Evolutionary conservation across 2,329 filamentous ascomycete genomes (phyloP), one percentile per base, ranked within the genome.

Genomic region (Verticillium albo-atrum): DNA sequence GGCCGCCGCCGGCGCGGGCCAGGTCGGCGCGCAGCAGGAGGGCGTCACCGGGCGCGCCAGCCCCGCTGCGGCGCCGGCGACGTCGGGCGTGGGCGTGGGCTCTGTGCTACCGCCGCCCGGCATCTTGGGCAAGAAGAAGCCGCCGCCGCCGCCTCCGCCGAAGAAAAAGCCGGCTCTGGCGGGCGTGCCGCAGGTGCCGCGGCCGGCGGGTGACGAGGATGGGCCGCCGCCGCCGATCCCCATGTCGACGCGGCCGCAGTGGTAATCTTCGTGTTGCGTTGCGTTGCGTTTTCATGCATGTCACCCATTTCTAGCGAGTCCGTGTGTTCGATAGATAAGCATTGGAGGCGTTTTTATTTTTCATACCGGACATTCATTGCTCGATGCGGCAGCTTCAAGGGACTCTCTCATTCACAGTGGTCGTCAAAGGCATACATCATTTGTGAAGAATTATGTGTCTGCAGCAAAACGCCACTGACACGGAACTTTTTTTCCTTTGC

Each of bases 151-250:
- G 9, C 79, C n/a, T n/a, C n/a, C 79, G 20, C 74, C 78, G 3
- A 84, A 82, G 72, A 85, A 82, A 73, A 83, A 81, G 67, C 74
- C 77, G 2, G 72, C 66, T 7, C 63, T 82, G 52, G 65, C 67
- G 5, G 65, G 61, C 17, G 61, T 61, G 20, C 60, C 61, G 26
- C 26, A 55, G 23, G 54, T 57, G 20, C 42, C 60, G 25, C 54
- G 58, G 50, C 53, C 62, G 9, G 60, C 61, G 7, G 65, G 65
- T 6, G 67, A 70, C 42, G 71, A 68, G 5, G 72, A 70, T 51
- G 68, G n/a, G n/a, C n/a, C 64, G 17, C 80, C 81, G 10, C 83
- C 83, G 5, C 82, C 83, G 0, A 72, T 86, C 50, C 83, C 83
- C 15, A 68, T 81, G 70, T 72, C 77, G 56, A 83, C 82, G 3